A percentile compares a stretch with the other conserved stretches of the same genome.
Evolutionary conservation across 345 rosid species (phyloP).

Genomic region (Clausena lansium): DNA sequence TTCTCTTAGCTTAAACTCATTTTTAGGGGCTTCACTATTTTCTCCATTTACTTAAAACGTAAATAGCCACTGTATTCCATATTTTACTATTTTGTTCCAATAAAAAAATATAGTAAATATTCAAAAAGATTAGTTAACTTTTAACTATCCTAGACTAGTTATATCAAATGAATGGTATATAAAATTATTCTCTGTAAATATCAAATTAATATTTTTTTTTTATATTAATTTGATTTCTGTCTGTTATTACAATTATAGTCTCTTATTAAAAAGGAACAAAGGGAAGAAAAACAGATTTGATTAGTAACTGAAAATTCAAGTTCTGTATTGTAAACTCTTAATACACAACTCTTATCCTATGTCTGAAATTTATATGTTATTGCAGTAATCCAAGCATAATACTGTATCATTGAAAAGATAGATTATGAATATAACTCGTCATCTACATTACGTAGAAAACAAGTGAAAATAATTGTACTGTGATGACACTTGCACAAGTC

Average conservation of each 20-base stretch:
- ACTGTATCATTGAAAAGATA: neutral
- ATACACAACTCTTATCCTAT: neutral
- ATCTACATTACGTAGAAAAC: neutral
- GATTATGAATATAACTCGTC: neutral
- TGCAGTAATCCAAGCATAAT: neutral
- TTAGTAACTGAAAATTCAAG: neutral
- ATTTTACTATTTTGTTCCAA: neutral
- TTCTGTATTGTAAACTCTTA: neutral
- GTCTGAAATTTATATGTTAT: neutral
- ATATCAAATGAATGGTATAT: neutral
- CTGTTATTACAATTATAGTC: too few species aligned
- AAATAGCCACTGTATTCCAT: neutral
- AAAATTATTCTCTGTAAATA: neutral
- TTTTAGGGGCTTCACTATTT: neutral
- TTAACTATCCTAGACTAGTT: neutral
- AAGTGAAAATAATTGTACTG: neutral
- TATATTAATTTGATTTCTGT: neutral
- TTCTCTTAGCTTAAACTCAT: neutral
- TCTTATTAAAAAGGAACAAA: neutral
- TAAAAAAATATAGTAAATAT: neutral
- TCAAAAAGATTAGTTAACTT: neutral
- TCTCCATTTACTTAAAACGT: neutral
- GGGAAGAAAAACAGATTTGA: neutral
- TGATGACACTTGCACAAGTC: neutral
- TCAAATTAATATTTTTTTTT: neutral